These are phyloP conservation scores for Dothistroma septosporum DNA, from an alignment of 2,329 filamentous ascomycete species.

Conservation along the genomic window DNA sequence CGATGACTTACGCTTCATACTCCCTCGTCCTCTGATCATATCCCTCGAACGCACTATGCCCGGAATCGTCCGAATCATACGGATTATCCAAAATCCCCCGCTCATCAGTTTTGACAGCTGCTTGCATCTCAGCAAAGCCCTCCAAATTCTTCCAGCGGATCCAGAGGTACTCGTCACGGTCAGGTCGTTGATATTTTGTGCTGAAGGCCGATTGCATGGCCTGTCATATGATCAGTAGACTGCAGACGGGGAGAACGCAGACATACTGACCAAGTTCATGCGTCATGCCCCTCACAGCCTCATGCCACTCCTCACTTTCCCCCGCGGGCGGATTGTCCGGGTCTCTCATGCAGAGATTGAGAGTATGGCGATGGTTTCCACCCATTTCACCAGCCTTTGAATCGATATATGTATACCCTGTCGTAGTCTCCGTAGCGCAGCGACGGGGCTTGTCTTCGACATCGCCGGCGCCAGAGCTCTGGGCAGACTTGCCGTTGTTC, in stretches of 20 bases:
- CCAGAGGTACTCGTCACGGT: constrained; percentile 14
- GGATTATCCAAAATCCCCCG: background rate
- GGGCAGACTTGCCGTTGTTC: constrained; percentile 13
- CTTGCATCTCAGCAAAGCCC: constrained; percentile 7
- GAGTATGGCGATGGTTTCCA: background rate
- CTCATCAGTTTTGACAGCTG: constrained; percentile 1
- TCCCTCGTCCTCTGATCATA: background rate
- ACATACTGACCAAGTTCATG: constrained; percentile 18
- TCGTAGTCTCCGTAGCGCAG: constrained; percentile 1
- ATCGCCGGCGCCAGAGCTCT: background rate
- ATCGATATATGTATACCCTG: background rate
- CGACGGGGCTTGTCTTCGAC: background rate
- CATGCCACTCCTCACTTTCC: background rate
- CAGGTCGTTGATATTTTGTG: constrained; percentile 20
- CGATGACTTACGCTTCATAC: background rate
- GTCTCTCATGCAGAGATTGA: constrained; percentile 8
- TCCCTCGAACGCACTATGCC: constrained; percentile 3
- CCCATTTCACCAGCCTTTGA: background rate
- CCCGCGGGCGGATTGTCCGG: background rate
- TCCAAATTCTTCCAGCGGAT: constrained; percentile 8
- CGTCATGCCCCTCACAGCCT: constrained; percentile 9
- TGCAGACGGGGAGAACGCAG: background rate
- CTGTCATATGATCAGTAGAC: constrained; percentile 3
- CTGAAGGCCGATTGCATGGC: constrained; percentile 17
- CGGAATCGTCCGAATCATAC: background rate